Evolutionary conservation across 805 yeast genomes (phyloP).

Genomic region (Yamadazyma takamatsuzukensis): DNA sequence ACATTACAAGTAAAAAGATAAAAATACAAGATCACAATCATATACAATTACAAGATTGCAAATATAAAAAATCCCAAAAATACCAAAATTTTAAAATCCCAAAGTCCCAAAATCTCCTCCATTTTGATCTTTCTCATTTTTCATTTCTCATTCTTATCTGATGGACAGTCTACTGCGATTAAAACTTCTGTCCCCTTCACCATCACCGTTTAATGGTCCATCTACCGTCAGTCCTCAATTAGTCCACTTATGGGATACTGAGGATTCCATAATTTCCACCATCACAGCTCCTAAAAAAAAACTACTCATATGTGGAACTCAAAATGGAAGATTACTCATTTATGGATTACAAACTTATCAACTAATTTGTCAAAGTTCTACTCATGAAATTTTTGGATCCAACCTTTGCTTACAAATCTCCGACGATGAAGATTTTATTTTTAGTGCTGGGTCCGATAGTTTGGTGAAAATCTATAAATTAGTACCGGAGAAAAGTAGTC

Average conservation of each 20-base stretch:
- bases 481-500: no score
- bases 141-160: no score
- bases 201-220: not conserved
- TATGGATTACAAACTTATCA: conserved; percentile 61
- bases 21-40: no score
- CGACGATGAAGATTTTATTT: conserved; percentile 52
- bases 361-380: conserved; percentile 29
- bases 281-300: conserved; percentile 56
- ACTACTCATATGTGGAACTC: conserved; percentile 84
- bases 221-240: conserved; percentile 14
- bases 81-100: no score
- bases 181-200: conserved; percentile 4
- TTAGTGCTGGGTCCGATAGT: conserved; percentile 90
- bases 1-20: no score
- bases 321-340: conserved; percentile 72
- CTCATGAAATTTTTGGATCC: conserved; percentile 57
- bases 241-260: conserved; percentile 74
- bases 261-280: conserved; percentile 69
- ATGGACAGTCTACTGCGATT: no score
- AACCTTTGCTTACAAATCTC: conserved; percentile 65
- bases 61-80: no score
- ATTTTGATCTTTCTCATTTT: no score
- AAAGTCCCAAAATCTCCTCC: no score
- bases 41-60: no score
- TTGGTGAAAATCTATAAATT: conserved; percentile 83